These are phyloP conservation scores for Aphanocladium album DNA, from an alignment of 2,329 filamentous ascomycete genomes.

Conservation along the genomic window DNA sequence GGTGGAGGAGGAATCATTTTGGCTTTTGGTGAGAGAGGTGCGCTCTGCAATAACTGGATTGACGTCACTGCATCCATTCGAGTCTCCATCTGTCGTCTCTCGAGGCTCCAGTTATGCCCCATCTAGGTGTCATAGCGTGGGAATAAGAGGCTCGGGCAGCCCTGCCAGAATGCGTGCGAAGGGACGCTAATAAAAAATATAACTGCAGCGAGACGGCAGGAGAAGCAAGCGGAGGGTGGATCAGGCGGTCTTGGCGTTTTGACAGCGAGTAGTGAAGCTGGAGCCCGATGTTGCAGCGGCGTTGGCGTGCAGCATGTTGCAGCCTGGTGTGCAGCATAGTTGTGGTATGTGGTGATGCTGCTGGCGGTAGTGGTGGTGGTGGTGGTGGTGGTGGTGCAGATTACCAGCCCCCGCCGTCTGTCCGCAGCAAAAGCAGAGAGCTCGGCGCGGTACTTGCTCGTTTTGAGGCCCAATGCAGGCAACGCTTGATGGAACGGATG, in stretches of 20 bases:
- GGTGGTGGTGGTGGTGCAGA: background rate
- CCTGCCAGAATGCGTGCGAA: background rate
- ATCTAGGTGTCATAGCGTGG: constrained; percentile 12
- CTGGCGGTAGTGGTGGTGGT: background rate
- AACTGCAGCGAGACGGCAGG: background rate
- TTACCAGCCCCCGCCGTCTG: background rate
- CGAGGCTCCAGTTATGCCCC: constrained; percentile 11
- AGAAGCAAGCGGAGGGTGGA: background rate
- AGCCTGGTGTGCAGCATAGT: background rate
- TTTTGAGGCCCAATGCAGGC: background rate
- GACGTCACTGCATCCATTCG: constrained; percentile 12
- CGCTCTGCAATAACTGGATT: background rate
- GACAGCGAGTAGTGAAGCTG: background rate
- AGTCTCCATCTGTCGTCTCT: constrained; percentile 7
- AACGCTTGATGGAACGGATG: constrained; percentile 2
- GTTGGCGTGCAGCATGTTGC: background rate
- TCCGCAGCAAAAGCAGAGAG: background rate
- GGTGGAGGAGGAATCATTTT: background rate
- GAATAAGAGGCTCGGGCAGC: background rate
- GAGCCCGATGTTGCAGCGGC: background rate
- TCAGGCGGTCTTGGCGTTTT: constrained; percentile 8
- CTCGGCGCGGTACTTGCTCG: constrained; percentile 1
- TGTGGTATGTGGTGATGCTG: too few species aligned
- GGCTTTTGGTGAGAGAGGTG: background rate
- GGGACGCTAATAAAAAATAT: background rate